These are phyloP conservation scores for Mycena alexandri DNA, from an alignment of 768 basidiomycete genomes.

Conservation along the genomic window DNA sequence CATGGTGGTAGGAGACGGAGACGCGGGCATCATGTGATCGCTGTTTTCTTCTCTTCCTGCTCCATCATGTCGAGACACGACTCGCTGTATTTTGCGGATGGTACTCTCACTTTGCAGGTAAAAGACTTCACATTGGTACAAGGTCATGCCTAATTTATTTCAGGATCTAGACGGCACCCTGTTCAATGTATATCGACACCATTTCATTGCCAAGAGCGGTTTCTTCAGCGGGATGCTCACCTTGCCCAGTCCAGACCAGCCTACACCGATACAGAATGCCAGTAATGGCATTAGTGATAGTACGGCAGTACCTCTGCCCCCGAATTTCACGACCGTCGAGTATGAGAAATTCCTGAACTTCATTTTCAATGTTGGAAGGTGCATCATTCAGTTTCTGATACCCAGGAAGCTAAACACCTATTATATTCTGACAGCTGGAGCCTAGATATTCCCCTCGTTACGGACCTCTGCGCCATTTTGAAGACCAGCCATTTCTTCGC, in stretches of 20 bases:
- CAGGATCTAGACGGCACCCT: not conserved
- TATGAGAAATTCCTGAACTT: conserved; percentile 11
- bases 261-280: not conserved
- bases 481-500: conserved; percentile 15
- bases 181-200: conserved; percentile 3
- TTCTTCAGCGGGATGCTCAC: not conserved
- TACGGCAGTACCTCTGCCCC: not conserved
- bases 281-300: not conserved
- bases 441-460: not conserved
- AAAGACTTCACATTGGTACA: not conserved
- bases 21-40: conserved; percentile 2
- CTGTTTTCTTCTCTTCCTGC: not conserved
- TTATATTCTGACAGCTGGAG: not conserved
- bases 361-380: conserved; percentile 11
- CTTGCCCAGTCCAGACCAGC: not conserved
- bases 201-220: not conserved
- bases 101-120: conserved; percentile 11
- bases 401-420: not conserved
- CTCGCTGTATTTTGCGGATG: conserved; percentile 7
- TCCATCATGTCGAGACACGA: conserved; percentile 4
- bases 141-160: too few relatives aligned
- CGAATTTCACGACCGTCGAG: not conserved
- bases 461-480: not conserved
- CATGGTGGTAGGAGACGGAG: not conserved
- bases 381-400: not conserved